phyloP scores from a whole-genome alignment of 2,329 filamentous ascomycete genomes.

The Aspergillus ibericus region DNA sequence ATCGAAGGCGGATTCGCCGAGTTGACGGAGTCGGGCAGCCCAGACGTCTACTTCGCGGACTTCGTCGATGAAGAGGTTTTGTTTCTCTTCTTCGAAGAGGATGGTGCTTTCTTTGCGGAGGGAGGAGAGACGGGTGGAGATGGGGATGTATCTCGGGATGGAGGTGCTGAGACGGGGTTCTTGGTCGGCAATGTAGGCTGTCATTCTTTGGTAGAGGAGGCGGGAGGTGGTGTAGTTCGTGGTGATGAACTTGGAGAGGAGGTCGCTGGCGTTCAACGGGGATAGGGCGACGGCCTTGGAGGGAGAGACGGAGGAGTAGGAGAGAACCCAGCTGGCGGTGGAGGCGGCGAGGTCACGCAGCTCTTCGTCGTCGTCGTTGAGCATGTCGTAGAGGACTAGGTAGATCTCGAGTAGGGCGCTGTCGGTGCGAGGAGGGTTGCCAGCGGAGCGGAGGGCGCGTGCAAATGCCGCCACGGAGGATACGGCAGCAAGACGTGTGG shows the following conservation, averaged over 20 bases:
- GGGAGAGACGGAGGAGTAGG: slow-evolving; percentile 32
- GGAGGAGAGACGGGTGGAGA: slow-evolving; percentile 32
- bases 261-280: slow-evolving; percentile 51
- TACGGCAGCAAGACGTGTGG: slow-evolving; percentile 40
- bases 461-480: slow-evolving; percentile 37
- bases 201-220: slow-evolving; percentile 35
- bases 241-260: slow-evolving; percentile 38
- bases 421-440: slow-evolving; percentile 22
- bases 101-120: slow-evolving; percentile 41
- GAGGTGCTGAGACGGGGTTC: slow-evolving; percentile 26
- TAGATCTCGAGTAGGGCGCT: slow-evolving; percentile 55
- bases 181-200: slow-evolving; percentile 42
- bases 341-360: slow-evolving; percentile 65
- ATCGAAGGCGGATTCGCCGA: slow-evolving; percentile 28
- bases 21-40: slow-evolving; percentile 52
- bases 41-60: slow-evolving; percentile 72
- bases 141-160: slow-evolving; percentile 19
- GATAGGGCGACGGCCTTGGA: slow-evolving; percentile 39
- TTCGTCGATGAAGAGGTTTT: slow-evolving; percentile 90
- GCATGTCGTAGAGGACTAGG: slow-evolving; percentile 68
- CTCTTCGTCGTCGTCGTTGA: slow-evolving; percentile 92
- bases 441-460: slow-evolving; percentile 43
- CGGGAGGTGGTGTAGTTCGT: slow-evolving; percentile 34
- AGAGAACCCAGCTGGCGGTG: slow-evolving; percentile 39
- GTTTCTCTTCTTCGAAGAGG: slow-evolving; percentile 85